Percentiles rank a stretch among this genome's conserved stretches.
Conservation (phyloP, 371 early-diverging fungal genomes). For the Mortierella sp. region DNA sequence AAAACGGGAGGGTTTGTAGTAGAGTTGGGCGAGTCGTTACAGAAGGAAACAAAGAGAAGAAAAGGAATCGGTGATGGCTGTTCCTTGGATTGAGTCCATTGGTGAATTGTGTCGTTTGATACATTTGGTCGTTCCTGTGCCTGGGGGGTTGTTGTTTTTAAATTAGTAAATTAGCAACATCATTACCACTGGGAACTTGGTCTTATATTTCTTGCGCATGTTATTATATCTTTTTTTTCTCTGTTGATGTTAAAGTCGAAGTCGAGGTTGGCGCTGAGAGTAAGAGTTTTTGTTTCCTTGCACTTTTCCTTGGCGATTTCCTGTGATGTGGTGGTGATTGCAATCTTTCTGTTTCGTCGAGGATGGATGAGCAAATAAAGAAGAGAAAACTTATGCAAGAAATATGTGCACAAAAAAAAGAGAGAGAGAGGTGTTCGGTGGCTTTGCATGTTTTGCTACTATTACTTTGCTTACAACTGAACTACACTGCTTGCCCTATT, state of each 20-base stretch:
- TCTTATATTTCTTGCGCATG: constrained; percentile 10
- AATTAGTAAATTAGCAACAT: neutral
- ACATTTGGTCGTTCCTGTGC: too few species aligned
- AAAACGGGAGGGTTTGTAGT: neutral
- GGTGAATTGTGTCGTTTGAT: neutral
- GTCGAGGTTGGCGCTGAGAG: neutral
- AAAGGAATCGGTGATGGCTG: too few species aligned
- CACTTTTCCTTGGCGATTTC: too few species aligned
- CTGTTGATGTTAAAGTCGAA: neutral
- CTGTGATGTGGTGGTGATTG: too few species aligned
- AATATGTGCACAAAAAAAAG: neutral
- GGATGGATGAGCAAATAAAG: too few species aligned
- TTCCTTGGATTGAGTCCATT: too few species aligned
- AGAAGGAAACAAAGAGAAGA: too few species aligned
- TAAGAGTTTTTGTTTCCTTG: neutral
- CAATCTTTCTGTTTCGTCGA: too few species aligned
- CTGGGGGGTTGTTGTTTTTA: neutral
- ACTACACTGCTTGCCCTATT: neutral
- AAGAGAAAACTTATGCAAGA: neutral
- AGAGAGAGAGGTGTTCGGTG: neutral
- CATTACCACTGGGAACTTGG: constrained; percentile 10
- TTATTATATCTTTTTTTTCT: too few species aligned
- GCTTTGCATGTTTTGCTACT: constrained; percentile 17
- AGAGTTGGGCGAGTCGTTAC: too few species aligned
- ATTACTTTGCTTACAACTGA: neutral